A percentile compares a stretch with the other conserved stretches of the same genome.
These are phyloP conservation scores for Penicillium vulpinum DNA, from an alignment of 2,329 filamentous ascomycete genomes.

Conservation along the genomic window DNA sequence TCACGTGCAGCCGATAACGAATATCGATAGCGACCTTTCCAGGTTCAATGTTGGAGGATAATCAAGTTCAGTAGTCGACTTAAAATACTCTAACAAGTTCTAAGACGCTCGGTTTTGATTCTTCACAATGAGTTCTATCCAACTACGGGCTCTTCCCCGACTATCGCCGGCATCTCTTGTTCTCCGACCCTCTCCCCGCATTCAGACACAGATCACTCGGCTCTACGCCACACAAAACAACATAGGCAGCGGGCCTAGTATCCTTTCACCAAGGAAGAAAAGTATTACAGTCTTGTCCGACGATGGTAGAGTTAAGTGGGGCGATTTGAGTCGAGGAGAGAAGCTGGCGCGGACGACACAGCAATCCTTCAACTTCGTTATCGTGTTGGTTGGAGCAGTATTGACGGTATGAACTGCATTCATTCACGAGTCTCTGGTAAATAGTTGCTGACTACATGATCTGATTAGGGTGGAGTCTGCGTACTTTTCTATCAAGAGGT, in stretches of 20 bases:
- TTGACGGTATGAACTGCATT: conserved; percentile 62
- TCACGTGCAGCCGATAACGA: conserved; percentile 7
- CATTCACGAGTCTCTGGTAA: neutral
- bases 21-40: conserved; percentile 12
- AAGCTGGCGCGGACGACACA: conserved; percentile 84
- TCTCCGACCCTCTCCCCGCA: conserved; percentile 40
- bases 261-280: conserved; percentile 53
- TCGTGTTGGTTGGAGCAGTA: conserved; percentile 72
- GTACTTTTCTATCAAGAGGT: conserved; percentile 81
- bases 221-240: conserved; percentile 62
- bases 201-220: conserved; percentile 37
- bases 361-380: conserved; percentile 82
- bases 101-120: neutral
- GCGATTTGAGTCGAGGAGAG: conserved; percentile 69
- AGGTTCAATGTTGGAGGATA: neutral
- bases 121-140: conserved; percentile 21
- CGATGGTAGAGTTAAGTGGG: conserved; percentile 79
- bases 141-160: conserved; percentile 19
- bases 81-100: neutral
- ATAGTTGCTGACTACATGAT: neutral
- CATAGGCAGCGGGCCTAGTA: conserved; percentile 38
- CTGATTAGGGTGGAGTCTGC: conserved; percentile 66
- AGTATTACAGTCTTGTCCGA: conserved; percentile 83
- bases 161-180: conserved; percentile 15
- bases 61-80: neutral